Conservation (phyloP, 129 eudicot species). For the Rutidosis leptorrhynchoides region DNA sequence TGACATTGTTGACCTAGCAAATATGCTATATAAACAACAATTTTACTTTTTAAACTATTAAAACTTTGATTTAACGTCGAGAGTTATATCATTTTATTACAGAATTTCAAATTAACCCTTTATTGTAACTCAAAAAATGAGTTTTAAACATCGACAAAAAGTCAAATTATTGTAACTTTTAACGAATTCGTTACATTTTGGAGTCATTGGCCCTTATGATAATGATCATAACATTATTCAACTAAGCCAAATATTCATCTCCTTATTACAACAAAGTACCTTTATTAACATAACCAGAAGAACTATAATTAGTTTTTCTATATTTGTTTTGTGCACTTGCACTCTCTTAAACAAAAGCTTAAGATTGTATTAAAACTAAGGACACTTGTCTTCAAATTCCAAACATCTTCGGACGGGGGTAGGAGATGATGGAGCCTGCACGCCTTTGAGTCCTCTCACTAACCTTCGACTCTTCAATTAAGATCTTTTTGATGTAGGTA, state of each 20-base stretch:
- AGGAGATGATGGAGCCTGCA: constrained; percentile 7
- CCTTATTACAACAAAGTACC: constrained; percentile 3
- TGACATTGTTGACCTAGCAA: too few species aligned
- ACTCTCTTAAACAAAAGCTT: not conserved
- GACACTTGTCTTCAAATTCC: not conserved
- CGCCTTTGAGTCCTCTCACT: constrained; percentile 11
- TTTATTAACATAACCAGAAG: not conserved
- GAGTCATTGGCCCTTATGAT: too few species aligned
- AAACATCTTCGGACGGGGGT: not conserved
- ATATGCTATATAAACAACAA: too few species aligned
- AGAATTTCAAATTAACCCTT: too few species aligned
- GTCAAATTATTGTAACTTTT: too few species aligned
- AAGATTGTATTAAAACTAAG: not conserved
- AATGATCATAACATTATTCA: not conserved
- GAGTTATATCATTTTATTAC: too few species aligned
- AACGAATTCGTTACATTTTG: too few species aligned
- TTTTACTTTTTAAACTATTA: too few species aligned
- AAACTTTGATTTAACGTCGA: too few species aligned
- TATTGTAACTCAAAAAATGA: too few species aligned
- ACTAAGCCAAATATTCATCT: not conserved
- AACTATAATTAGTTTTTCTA: not conserved
- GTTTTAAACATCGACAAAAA: too few species aligned
- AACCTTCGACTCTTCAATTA: not conserved
- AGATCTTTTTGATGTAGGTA: constrained; percentile 3
- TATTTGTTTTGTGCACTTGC: not conserved